Percentiles rank a stretch among this genome's conserved stretches.
phyloP scores from a whole-genome alignment of 2,329 filamentous ascomycete species.

The Furcasterigmium furcatum region DNA sequence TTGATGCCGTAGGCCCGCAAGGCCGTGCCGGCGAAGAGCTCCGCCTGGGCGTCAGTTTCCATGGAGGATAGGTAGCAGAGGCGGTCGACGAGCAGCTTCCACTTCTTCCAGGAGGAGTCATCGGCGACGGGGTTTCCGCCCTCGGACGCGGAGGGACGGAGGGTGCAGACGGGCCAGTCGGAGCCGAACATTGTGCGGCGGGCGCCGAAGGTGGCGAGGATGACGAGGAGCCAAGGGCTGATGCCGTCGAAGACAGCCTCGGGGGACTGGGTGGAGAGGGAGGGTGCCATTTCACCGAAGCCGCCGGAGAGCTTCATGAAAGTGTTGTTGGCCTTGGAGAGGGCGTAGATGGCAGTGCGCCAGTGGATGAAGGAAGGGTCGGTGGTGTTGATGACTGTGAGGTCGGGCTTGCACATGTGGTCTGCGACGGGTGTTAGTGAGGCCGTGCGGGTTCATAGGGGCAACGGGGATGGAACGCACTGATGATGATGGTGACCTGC shows the following conservation, averaged over 20 bases:
- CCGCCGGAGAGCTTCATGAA: constrained; percentile 91
- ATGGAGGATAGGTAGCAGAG: constrained; percentile 63
- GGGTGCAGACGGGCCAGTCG: constrained; percentile 90
- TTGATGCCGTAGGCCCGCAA: constrained; percentile 60
- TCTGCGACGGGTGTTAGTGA: constrained; percentile 43
- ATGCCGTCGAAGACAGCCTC: constrained; percentile 61
- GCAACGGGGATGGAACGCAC: constrained; percentile 39
- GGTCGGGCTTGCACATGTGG: constrained; percentile 85
- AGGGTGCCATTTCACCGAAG: constrained; percentile 69
- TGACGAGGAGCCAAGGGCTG: constrained; percentile 67
- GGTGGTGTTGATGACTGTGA: constrained; percentile 58
- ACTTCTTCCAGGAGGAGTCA: constrained; percentile 68
- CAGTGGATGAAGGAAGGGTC: constrained; percentile 64
- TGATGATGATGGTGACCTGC: constrained; percentile 66
- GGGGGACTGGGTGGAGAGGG: constrained; percentile 43
- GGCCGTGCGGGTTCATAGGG: no score
- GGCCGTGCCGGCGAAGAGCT: constrained; percentile 72
- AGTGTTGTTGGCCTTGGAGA: constrained; percentile 62
- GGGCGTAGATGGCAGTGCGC: constrained; percentile 64
- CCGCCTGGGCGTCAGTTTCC: constrained; percentile 55
- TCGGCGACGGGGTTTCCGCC: constrained; percentile 39
- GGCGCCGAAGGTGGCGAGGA: constrained; percentile 71
- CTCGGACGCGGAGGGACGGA: constrained; percentile 40
- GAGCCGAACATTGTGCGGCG: constrained; percentile 82
- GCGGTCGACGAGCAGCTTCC: constrained; percentile 67